Conservation (phyloP, 1,139 yeast genomes). For the Candida neerlandica region DNA sequence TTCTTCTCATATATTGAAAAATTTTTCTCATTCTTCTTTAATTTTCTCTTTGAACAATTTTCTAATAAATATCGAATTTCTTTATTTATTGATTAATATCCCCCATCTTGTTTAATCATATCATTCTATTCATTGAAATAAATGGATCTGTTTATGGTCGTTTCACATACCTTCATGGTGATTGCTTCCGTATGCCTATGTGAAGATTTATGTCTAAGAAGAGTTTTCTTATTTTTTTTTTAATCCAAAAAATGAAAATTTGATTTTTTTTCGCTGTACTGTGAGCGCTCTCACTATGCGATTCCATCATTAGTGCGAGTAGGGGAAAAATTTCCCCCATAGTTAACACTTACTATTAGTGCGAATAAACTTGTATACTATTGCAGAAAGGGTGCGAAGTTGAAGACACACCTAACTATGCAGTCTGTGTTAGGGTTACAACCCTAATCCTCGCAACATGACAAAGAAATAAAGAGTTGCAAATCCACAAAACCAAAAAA, state of each 20-base stretch:
- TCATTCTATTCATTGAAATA: neutral
- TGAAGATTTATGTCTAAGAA: conserved; percentile 10
- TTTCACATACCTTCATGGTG: conserved; percentile 16
- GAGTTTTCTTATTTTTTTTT: conserved; percentile 10
- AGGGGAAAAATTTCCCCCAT: neutral
- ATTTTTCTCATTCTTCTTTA: neutral
- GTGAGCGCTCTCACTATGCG: neutral
- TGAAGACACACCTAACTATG: neutral
- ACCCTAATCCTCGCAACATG: neutral
- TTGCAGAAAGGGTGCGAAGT: neutral
- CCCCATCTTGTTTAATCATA: neutral
- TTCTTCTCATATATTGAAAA: neutral
- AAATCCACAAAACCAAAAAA: neutral
- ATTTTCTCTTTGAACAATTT: neutral
- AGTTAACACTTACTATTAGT: neutral
- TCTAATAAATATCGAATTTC: too few relatives aligned
- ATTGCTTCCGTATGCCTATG: conserved; percentile 12
- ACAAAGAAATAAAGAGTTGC: neutral
- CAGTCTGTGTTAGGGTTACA: conserved; percentile 4
- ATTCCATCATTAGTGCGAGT: neutral
- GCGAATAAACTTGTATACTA: neutral
- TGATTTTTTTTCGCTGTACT: conserved; percentile 6
- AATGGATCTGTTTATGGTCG: neutral
- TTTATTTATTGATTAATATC: neutral
- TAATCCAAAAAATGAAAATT: conserved; percentile 2